phyloP scores from a whole-genome alignment of 208 protist species.

The Polymyxa betae region DNA sequence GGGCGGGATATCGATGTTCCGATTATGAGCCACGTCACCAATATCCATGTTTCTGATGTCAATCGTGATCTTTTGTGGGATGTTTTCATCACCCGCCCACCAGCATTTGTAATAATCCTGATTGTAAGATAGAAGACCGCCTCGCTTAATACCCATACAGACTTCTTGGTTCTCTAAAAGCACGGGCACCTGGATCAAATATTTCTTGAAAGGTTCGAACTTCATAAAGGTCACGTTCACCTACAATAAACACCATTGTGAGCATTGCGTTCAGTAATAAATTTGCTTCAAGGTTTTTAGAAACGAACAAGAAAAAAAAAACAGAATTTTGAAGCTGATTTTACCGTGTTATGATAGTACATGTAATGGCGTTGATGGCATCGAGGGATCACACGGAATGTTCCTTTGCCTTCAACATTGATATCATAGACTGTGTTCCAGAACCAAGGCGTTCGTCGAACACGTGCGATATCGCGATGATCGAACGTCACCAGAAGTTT shows the following conservation, averaged over 20 bases:
- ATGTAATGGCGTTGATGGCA: conserved; percentile 28
- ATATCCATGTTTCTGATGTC: conserved; percentile 41
- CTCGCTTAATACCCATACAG: conserved; percentile 1
- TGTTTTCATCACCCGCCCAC: conserved; percentile 33
- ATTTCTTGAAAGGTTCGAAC: conserved; percentile 34
- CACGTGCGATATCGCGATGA: not conserved
- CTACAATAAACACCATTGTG: too few relatives aligned
- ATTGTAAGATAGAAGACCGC: not conserved
- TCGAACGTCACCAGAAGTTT: not conserved
- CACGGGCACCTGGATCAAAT: conserved; percentile 2
- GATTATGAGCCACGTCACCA: not conserved
- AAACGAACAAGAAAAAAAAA: not conserved
- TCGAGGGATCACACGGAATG: conserved; percentile 25
- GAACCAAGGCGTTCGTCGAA: conserved; percentile 14
- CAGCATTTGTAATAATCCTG: conserved; percentile 47
- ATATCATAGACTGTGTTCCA: conserved; percentile 51
- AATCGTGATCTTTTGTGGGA: conserved; percentile 36
- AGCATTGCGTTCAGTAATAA: not conserved
- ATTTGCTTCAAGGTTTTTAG: not conserved
- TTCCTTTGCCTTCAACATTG: conserved; percentile 37
- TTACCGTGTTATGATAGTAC: conserved; percentile 45
- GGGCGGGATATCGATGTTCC: not conserved
- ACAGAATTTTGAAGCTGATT: too few relatives aligned
- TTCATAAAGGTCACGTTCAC: conserved; percentile 41
- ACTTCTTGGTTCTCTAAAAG: not conserved